phyloP scores from a whole-genome alignment of 805 yeast genomes.

The Saccharomycopsis guyanensis region DNA sequence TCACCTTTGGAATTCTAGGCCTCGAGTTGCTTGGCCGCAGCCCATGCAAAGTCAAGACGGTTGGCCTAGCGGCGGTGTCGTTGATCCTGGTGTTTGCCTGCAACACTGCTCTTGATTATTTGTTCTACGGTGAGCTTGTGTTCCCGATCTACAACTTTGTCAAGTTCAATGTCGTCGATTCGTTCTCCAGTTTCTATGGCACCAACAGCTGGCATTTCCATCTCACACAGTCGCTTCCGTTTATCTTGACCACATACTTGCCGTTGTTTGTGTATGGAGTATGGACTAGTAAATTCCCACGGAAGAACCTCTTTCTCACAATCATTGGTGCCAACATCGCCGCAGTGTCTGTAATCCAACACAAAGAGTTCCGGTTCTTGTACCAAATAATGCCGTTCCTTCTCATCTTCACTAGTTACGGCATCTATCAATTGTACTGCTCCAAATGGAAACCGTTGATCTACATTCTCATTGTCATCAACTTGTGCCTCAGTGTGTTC shows the following conservation, averaged over 20 bases:
- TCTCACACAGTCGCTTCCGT: constrained; percentile 72
- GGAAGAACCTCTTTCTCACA: constrained; percentile 27
- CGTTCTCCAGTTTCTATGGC: constrained; percentile 80
- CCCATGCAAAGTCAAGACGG: constrained; percentile 18
- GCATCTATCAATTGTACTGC: constrained; percentile 22
- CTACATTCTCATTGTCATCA: constrained; percentile 28
- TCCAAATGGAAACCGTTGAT: constrained; percentile 5
- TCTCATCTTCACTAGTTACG: constrained; percentile 42
- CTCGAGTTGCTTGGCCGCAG: constrained; percentile 23
- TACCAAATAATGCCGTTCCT: constrained; percentile 78
- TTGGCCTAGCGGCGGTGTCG: constrained; percentile 23
- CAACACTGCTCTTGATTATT: constrained; percentile 45
- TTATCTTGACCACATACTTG: constrained; percentile 55
- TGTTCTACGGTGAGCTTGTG: constrained; percentile 47
- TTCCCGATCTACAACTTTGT: constrained; percentile 65
- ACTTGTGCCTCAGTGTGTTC: constrained; percentile 38
- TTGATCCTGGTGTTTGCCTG: constrained; percentile 28
- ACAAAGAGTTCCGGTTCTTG: constrained; percentile 87
- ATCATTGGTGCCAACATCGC: constrained; percentile 37
- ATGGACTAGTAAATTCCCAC: constrained; percentile 19
- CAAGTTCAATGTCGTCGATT: constrained; percentile 68
- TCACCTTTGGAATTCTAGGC: constrained; percentile 71
- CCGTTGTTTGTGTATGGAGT: constrained; percentile 52
- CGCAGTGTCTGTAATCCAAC: constrained; percentile 60
- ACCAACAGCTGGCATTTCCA: constrained; percentile 80